Evolutionary conservation across 2,329 filamentous ascomycete genomes (phyloP), one percentile per base, ranked within the genome.

Genomic region (Cytospora piceicola): DNA sequence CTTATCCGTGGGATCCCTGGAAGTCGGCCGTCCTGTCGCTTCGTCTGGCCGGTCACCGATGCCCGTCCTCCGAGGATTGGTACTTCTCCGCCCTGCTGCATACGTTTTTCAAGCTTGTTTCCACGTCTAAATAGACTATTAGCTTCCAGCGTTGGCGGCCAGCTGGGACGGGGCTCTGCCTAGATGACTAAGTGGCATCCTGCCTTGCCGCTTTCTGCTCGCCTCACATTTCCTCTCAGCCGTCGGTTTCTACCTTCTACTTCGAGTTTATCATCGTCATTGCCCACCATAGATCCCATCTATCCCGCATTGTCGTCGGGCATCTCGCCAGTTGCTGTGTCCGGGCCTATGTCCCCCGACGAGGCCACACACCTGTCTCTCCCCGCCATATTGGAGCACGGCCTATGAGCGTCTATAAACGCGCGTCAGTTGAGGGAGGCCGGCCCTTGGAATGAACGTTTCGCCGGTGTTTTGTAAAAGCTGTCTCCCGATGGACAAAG

Each of bases 191-290:
- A 61, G 20, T 49, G 53, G 49, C 49, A 55, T 3, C 34, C 46
- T 57, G 52, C 62, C 55, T 56, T 59, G 58, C 36, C 51, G 53
- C 42, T 42, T 62, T 60, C 30, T 24, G 59, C 56, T 66, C 59
- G 66, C 66, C 66, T 63, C 56, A 63, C 55, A 61, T 49, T 49
- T 7, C 34, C 34, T 36, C 63, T 67, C 63, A 65, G 66, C 63
- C 63, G 55, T n/a, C 30, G 34, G n/a, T 51, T n/a, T 34, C 15
- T 24, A 61, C 57, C 62, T 64, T 64, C 62, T 56, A 17, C 62
- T 59, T 60, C 27, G 49, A 55, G 56, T 29, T 34, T 32, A 4
- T n/a, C 34, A 27, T 51, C 49, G 49, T 60, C 36, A 58, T 54
- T 39, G 34, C 12, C 15, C 15, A 46, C 36, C 46, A 49, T n/a